phyloP scores from a whole-genome alignment of 805 yeast species.

The Blastobotrys parvus region DNA sequence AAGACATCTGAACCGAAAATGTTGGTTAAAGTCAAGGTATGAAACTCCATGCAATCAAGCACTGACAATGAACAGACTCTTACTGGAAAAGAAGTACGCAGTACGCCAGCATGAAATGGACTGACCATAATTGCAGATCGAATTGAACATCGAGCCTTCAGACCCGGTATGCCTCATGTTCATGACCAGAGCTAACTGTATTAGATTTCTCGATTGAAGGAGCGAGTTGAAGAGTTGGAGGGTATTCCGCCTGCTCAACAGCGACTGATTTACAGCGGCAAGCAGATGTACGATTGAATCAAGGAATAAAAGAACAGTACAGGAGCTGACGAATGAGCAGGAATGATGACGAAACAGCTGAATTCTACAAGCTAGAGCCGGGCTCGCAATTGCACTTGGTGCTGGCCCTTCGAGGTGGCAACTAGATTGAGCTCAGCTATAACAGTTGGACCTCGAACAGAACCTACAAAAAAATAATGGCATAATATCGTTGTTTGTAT shows the following conservation, averaged over 20 bases:
- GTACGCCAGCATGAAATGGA: not conserved
- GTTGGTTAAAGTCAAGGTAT: slow-evolving; percentile 60
- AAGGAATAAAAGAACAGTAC: too few relatives aligned
- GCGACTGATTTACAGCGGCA: slow-evolving; percentile 80
- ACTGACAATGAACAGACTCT: too few relatives aligned
- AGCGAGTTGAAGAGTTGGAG: slow-evolving; percentile 88
- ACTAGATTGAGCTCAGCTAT: too few relatives aligned
- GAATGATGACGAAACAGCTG: slow-evolving; percentile 70
- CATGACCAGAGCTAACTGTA: not conserved
- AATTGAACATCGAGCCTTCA: slow-evolving; percentile 61
- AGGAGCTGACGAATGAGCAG: slow-evolving; percentile 22
- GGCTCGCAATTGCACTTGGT: slow-evolving; percentile 89
- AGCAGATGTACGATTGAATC: slow-evolving; percentile 59
- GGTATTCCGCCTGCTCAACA: slow-evolving; percentile 97
- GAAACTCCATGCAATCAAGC: too few relatives aligned
- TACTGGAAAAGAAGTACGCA: slow-evolving; percentile 65
- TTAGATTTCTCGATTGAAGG: slow-evolving; percentile 59
- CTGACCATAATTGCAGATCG: slow-evolving; percentile 35
- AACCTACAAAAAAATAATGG: not conserved
- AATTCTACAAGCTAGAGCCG: slow-evolving; percentile 64
- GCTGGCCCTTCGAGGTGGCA: slow-evolving; percentile 86
- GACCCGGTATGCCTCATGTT: slow-evolving; percentile 55
- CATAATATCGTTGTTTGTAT: too few relatives aligned
- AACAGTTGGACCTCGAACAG: not conserved
- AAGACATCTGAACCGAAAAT: slow-evolving; percentile 26